Conservation (phyloP, 2,329 filamentous ascomycete genomes). For the Aspergillus amoenus region DNA sequence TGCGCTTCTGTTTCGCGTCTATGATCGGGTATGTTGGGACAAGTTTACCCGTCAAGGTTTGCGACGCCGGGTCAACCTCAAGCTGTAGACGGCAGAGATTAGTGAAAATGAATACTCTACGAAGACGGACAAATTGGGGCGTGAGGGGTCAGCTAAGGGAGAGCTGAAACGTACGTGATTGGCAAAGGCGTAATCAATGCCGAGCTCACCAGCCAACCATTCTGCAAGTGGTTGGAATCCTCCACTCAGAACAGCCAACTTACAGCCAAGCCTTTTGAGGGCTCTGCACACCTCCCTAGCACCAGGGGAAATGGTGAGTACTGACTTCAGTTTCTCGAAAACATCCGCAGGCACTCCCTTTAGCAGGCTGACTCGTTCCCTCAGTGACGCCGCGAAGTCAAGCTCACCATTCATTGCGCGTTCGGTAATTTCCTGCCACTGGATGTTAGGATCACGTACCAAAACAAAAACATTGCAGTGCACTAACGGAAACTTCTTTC, state of each 20-base stretch:
- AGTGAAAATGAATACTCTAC: not conserved
- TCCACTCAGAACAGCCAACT: constrained; percentile 86
- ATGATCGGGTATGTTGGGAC: constrained; percentile 56
- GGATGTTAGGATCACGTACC: constrained; percentile 9
- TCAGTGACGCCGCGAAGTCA: constrained; percentile 82
- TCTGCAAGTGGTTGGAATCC: constrained; percentile 86
- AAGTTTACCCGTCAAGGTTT: constrained; percentile 58
- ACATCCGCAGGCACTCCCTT: constrained; percentile 76
- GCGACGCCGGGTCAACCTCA: constrained; percentile 46
- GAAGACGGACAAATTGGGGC: not conserved
- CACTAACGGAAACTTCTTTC: constrained; percentile 67
- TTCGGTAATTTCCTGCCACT: constrained; percentile 69
- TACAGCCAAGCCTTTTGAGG: constrained; percentile 76
- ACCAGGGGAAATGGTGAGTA: constrained; percentile 79
- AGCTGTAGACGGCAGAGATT: constrained; percentile 34
- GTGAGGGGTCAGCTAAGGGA: not conserved
- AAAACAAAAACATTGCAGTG: not conserved
- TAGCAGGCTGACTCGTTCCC: constrained; percentile 75
- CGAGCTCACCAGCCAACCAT: constrained; percentile 79
- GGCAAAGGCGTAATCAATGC: constrained; percentile 83
- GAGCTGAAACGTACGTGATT: constrained; percentile 64
- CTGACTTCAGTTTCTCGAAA: constrained; percentile 72
- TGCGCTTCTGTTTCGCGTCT: constrained; percentile 58
- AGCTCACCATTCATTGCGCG: constrained; percentile 95
- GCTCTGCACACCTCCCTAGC: constrained; percentile 71